phyloP scores from a whole-genome alignment of 106 monocot genomes.

The Dioscorea zingiberensis region DNA sequence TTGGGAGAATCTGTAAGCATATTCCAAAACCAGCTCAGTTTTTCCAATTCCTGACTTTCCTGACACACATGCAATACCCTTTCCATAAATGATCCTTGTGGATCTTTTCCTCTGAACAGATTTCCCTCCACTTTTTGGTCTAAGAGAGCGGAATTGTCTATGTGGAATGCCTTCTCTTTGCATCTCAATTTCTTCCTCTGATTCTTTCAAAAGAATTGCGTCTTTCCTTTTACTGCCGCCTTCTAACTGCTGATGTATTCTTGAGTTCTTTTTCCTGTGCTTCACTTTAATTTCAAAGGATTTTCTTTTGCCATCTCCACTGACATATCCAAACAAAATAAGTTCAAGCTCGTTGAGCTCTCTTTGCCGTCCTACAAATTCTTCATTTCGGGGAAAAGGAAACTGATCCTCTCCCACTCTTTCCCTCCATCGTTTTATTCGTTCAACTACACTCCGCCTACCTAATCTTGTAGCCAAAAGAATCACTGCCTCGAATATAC shows the following conservation, averaged over 20 bases:
- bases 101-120: slow-evolving; percentile 35
- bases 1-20: slow-evolving; percentile 79
- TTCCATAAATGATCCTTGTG: slow-evolving; percentile 61
- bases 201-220: no score
- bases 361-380: slow-evolving; percentile 75
- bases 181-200: slow-evolving; percentile 85
- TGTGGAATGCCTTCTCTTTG: slow-evolving; percentile 37
- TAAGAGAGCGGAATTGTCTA: no score
- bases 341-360: slow-evolving; percentile 84
- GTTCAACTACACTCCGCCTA: slow-evolving; percentile 75
- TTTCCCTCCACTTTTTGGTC: no score
- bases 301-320: slow-evolving; percentile 72
- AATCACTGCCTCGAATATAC: slow-evolving; percentile 50
- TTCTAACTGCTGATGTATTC: slow-evolving; percentile 20
- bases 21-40: slow-evolving; percentile 81
- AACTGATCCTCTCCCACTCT: slow-evolving; percentile 69
- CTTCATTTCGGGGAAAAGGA: slow-evolving; percentile 67
- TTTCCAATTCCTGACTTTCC: slow-evolving; percentile 94
- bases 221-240: slow-evolving; percentile 72
- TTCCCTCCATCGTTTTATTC: slow-evolving; percentile 69
- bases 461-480: slow-evolving; percentile 68
- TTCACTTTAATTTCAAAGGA: slow-evolving; percentile 71
- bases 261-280: slow-evolving; percentile 26
- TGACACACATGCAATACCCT: slow-evolving; percentile 83
- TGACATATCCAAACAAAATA: slow-evolving; percentile 81